These are phyloP conservation scores for Nakazawaea wickerhamii DNA, from an alignment of 805 yeast species.

Conservation along the genomic window DNA sequence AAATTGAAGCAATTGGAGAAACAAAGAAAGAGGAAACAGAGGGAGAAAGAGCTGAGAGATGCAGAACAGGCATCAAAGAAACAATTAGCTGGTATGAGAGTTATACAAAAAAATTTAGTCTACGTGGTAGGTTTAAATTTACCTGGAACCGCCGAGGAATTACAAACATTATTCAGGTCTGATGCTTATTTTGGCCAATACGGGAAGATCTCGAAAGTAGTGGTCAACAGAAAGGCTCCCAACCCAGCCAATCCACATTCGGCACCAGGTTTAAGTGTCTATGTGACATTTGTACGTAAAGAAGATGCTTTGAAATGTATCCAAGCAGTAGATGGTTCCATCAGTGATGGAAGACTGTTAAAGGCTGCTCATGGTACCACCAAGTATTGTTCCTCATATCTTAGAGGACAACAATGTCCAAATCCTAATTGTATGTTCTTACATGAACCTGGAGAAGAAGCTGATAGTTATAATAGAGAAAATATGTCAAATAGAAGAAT, in stretches of 20 bases:
- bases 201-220: slow-evolving; percentile 91
- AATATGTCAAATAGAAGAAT: slow-evolving; percentile 71
- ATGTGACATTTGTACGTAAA: slow-evolving; percentile 86
- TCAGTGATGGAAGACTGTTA: slow-evolving; percentile 83
- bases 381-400: slow-evolving; percentile 93
- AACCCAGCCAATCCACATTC: slow-evolving; percentile 37
- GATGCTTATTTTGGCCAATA: slow-evolving; percentile 98
- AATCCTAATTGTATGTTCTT: slow-evolving; percentile 98
- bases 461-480: slow-evolving; percentile 91
- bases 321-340: slow-evolving; percentile 85
- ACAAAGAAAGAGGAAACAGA: slow-evolving; percentile 76
- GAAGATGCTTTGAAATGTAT: slow-evolving; percentile 96
- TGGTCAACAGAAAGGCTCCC: slow-evolving; percentile 75
- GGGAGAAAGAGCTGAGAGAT: slow-evolving; percentile 89
- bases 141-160: slow-evolving; percentile 77
- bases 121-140: slow-evolving; percentile 95
- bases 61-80: slow-evolving; percentile 79
- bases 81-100: slow-evolving; percentile 94
- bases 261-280: slow-evolving; percentile 85
- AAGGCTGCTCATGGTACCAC: slow-evolving; percentile 98
- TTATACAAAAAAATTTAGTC: slow-evolving; percentile 95
- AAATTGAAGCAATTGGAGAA: slow-evolving; percentile 75
- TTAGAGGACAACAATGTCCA: slow-evolving; percentile 94
- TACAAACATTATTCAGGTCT: slow-evolving; percentile 74
- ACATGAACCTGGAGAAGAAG: slow-evolving; percentile 99